Evolutionary conservation across 73 alveolate species (phyloP).

Genomic region (Paramecium biaurelia): DNA sequence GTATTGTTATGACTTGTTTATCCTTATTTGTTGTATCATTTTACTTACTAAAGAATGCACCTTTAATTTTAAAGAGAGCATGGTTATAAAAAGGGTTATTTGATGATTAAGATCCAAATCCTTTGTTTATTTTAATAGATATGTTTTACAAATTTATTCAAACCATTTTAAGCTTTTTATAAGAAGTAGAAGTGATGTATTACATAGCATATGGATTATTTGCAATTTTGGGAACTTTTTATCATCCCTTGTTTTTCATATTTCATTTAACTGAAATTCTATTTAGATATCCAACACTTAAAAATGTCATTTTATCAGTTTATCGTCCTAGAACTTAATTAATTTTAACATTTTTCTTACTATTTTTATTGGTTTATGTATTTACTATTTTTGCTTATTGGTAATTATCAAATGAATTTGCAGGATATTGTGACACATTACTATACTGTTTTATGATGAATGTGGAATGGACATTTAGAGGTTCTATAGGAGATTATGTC

Average conservation of each 20-base stretch:
- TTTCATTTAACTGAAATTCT: conserved; percentile 90
- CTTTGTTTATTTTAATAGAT: neutral
- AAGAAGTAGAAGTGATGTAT: conserved; percentile 74
- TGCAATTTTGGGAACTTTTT: conserved; percentile 84
- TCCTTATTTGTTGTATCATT: conserved; percentile 58
- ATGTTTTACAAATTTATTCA: neutral
- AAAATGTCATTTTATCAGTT: conserved; percentile 88
- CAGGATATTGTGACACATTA: conserved; percentile 82
- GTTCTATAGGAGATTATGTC: neutral
- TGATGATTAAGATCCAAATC: conserved; percentile 11
- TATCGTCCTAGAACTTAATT: conserved; percentile 85
- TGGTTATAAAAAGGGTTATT: neutral
- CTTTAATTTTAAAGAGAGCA: conserved; percentile 56
- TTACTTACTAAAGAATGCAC: conserved; percentile 67
- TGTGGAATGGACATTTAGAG: conserved; percentile 87
- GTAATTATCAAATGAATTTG: conserved; percentile 78
- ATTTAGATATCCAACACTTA: conserved; percentile 79
- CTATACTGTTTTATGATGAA: conserved; percentile 85
- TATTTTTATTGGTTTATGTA: conserved; percentile 83
- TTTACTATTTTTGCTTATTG: conserved; percentile 86
- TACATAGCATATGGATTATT: conserved; percentile 81
- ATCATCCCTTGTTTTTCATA: conserved; percentile 86
- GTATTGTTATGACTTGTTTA: conserved; percentile 62
- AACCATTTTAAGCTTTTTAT: conserved; percentile 53
- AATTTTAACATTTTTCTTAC: conserved; percentile 86